Evolutionary conservation across 495 filamentous ascomycete species (phyloP).

Genomic region (Astrothelium subdiscretum): DNA sequence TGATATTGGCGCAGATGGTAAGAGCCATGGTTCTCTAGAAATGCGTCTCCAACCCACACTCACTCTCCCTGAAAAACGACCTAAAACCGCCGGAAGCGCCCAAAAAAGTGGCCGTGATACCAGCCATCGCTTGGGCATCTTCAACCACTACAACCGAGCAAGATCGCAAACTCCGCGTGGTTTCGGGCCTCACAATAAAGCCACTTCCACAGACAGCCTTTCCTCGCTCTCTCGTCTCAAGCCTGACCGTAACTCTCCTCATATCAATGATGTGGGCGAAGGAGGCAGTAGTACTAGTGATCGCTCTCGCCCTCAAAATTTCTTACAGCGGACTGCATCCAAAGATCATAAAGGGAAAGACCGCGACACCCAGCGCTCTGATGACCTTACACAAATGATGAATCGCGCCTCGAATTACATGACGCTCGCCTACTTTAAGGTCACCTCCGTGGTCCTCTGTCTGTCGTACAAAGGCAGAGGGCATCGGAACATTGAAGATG

Average conservation of each 20-base stretch:
- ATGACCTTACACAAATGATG: slow-evolving; percentile 98
- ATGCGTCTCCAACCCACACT: slow-evolving; percentile 69
- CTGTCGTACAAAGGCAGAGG: slow-evolving; percentile 94
- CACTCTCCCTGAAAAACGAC: slow-evolving; percentile 45
- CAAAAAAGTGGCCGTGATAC: slow-evolving; percentile 8
- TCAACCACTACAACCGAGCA: slow-evolving; percentile 7
- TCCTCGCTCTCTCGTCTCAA: slow-evolving; percentile 2
- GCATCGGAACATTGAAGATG: slow-evolving; percentile 87
- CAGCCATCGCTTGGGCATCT: slow-evolving; percentile 23
- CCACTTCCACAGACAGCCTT: slow-evolving; percentile 10
- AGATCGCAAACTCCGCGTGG: not conserved
- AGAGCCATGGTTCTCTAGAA: slow-evolving; percentile 57
- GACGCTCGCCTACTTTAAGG: slow-evolving; percentile 90
- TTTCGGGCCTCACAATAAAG: not conserved
- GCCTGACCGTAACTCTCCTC: slow-evolving; percentile 30
- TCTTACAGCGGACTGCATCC: slow-evolving; percentile 35
- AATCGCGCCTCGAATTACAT: slow-evolving; percentile 90
- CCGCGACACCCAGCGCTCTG: slow-evolving; percentile 42
- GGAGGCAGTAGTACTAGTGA: slow-evolving; percentile 24
- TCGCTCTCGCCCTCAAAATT: slow-evolving; percentile 42
- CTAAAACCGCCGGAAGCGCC: slow-evolving; percentile 4
- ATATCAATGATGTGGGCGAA: slow-evolving; percentile 29
- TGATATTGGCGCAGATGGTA: slow-evolving; percentile 27
- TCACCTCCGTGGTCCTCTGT: slow-evolving; percentile 88
- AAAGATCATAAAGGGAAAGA: slow-evolving; percentile 40